Percentiles rank a stretch among this genome's conserved stretches.
Evolutionary conservation across 306 rosid species (phyloP).

Genomic region (Cyclanthera cordifolia): DNA sequence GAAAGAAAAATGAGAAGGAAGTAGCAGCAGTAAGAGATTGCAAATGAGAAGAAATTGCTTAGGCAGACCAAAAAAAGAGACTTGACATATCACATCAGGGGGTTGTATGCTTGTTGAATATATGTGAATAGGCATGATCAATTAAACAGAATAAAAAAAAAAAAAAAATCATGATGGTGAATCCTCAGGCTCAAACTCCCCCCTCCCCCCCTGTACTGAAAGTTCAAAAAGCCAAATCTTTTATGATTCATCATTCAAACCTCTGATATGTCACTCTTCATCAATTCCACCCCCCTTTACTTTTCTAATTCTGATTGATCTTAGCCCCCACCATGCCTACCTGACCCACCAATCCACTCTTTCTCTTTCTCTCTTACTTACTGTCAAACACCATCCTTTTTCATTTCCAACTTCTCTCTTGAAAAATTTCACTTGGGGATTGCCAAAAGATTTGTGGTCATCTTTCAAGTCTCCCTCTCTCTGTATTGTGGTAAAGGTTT

Average conservation of each 20-base stretch:
- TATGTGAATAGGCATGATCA: constrained; percentile 6
- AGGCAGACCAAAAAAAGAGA: constrained; percentile 9
- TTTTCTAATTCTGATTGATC: constrained; percentile 11
- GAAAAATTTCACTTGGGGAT: constrained; percentile 3
- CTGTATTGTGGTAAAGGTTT: not conserved
- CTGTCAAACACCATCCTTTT: constrained; percentile 9
- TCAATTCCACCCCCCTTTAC: constrained; percentile 9
- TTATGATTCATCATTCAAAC: constrained; percentile 13
- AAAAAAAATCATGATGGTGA: constrained; percentile 2
- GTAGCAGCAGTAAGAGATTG: not conserved
- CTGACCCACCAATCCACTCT: constrained; percentile 4
- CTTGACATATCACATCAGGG: constrained; percentile 11
- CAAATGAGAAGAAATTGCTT: constrained; percentile 9
- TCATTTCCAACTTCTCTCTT: not conserved
- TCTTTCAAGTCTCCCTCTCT: constrained; percentile 2
- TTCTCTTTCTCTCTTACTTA: not conserved
- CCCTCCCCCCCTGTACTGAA: not conserved
- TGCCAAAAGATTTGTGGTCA: constrained; percentile 6
- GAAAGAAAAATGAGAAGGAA: not conserved
- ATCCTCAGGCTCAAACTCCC: constrained; percentile 1
- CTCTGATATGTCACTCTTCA: constrained; percentile 15
- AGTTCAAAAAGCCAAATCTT: constrained; percentile 3
- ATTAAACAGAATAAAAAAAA: not conserved
- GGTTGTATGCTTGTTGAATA: not conserved
- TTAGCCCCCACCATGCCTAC: constrained; percentile 10